A percentile compares a stretch with the other conserved stretches of the same genome.
phyloP scores from a whole-genome alignment of 2,329 filamentous ascomycete genomes.

The Aspergillus flavus region DNA sequence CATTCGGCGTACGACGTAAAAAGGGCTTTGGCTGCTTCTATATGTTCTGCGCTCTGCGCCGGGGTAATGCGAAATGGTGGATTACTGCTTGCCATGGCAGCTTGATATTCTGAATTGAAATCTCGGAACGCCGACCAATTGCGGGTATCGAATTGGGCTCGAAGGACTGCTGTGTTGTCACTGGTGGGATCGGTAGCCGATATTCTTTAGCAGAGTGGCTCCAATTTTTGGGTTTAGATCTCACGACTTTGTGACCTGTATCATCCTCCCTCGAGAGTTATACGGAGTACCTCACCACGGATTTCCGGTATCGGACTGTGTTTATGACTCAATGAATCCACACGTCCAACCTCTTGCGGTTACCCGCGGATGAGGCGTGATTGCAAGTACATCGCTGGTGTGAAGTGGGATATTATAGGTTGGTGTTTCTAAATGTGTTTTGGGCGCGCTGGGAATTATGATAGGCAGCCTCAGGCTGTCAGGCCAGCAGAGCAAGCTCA shows the following conservation, averaged over 20 bases:
- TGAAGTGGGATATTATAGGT: not conserved
- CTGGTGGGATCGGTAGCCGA: not conserved
- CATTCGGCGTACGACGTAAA: conserved; percentile 48
- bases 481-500: not conserved
- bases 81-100: not conserved
- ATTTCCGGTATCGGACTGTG: conserved; percentile 5
- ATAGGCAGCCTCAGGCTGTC: not conserved
- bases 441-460: not conserved
- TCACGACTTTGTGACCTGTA: not conserved
- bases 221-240: not conserved
- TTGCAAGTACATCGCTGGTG: not conserved
- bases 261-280: not conserved
- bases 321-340: conserved; percentile 2
- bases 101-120: not conserved
- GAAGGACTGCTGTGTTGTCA: not conserved
- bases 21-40: conserved; percentile 44
- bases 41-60: conserved; percentile 47
- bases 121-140: not conserved
- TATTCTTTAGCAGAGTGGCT: not conserved
- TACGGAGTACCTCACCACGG: not conserved
- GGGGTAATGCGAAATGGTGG: conserved; percentile 31
- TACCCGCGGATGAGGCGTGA: not conserved
- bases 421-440: not conserved
- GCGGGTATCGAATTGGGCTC: not conserved
- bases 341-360: not conserved